phyloP scores from a whole-genome alignment of 768 basidiomycete genomes.

The Cystofilobasidium bisporidii region DNA sequence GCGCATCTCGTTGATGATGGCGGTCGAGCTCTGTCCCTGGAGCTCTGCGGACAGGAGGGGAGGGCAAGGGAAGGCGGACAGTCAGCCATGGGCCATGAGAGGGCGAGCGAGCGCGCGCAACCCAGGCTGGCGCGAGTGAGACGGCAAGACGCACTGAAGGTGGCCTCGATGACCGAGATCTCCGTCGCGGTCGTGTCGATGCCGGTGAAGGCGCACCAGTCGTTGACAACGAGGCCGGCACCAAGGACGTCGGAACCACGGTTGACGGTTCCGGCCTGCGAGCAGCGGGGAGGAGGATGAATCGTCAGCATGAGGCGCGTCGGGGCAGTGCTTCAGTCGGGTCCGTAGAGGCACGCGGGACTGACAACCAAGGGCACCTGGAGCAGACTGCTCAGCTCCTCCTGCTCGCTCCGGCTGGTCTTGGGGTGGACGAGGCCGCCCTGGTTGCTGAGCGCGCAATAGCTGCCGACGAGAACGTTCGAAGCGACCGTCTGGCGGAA shows the following conservation, averaged over 20 bases:
- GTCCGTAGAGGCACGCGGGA: no score
- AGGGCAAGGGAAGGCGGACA: neutral
- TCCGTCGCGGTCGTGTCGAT: constrained; percentile 99
- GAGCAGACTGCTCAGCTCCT: constrained; percentile 84
- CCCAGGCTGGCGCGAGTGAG: no score
- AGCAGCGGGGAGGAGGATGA: neutral
- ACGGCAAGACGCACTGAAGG: constrained; percentile 66
- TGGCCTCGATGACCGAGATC: constrained; percentile 92
- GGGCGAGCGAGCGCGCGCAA: no score
- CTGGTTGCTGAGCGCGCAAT: constrained; percentile 90
- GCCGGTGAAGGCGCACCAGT: constrained; percentile 99
- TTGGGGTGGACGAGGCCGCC: constrained; percentile 97
- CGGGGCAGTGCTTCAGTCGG: no score
- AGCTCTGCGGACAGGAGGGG: constrained; percentile 49
- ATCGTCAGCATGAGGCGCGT: no score
- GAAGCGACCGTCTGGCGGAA: constrained; percentile 95
- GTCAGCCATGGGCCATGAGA: no score
- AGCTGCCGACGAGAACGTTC: constrained; percentile 92
- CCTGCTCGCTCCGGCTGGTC: constrained; percentile 93
- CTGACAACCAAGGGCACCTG: constrained; percentile 90
- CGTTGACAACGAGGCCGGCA: constrained; percentile 94
- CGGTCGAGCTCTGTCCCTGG: constrained; percentile 69
- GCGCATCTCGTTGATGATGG: constrained; percentile 83
- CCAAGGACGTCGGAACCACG: constrained; percentile 97
- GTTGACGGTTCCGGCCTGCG: constrained; percentile 91